Conservation (phyloP, 169 alveolate species). For the Cryptosporidium bovis region DNA sequence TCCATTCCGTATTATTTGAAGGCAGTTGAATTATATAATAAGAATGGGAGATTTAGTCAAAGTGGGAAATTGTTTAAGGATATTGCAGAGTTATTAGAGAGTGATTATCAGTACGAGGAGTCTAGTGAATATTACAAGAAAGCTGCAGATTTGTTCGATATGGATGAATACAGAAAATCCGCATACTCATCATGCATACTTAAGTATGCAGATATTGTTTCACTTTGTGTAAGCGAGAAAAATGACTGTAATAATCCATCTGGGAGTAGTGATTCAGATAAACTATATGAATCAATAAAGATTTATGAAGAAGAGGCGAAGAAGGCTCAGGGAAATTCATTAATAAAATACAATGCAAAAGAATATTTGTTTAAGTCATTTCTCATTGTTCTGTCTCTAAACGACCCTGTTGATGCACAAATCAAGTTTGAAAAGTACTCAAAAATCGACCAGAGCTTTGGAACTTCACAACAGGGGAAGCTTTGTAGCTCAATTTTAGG, state of each 20-base stretch:
- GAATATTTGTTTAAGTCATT: slow-evolving; percentile 81
- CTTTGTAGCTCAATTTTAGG: slow-evolving; percentile 38
- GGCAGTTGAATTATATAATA: slow-evolving; percentile 79
- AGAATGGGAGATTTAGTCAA: slow-evolving; percentile 81
- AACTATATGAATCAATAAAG: slow-evolving; percentile 37
- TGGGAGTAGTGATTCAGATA: slow-evolving; percentile 35
- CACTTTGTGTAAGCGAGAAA: slow-evolving; percentile 33
- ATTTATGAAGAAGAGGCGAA: slow-evolving; percentile 81
- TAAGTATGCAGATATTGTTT: slow-evolving; percentile 80
- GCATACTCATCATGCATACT: slow-evolving; percentile 78
- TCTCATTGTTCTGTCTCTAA: slow-evolving; percentile 60
- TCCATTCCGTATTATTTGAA: slow-evolving; percentile 70
- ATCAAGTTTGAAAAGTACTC: slow-evolving; percentile 65
- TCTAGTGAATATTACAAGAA: slow-evolving; percentile 78
- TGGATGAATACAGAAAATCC: slow-evolving; percentile 82
- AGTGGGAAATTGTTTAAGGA: slow-evolving; percentile 79
- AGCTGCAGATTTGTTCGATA: slow-evolving; percentile 82
- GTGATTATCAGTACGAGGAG: slow-evolving; percentile 68
- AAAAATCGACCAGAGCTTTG: slow-evolving; percentile 25
- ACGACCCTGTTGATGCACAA: slow-evolving; percentile 66
- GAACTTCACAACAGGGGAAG: slow-evolving; percentile 41
- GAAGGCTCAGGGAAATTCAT: slow-evolving; percentile 77
- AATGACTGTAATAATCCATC: slow-evolving; percentile 50
- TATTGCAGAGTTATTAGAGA: slow-evolving; percentile 79
- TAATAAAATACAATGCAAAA: slow-evolving; percentile 81